These are phyloP conservation scores for Jaltomata sinuosa DNA, from an alignment of 257 asterid genomes.

Conservation along the genomic window DNA sequence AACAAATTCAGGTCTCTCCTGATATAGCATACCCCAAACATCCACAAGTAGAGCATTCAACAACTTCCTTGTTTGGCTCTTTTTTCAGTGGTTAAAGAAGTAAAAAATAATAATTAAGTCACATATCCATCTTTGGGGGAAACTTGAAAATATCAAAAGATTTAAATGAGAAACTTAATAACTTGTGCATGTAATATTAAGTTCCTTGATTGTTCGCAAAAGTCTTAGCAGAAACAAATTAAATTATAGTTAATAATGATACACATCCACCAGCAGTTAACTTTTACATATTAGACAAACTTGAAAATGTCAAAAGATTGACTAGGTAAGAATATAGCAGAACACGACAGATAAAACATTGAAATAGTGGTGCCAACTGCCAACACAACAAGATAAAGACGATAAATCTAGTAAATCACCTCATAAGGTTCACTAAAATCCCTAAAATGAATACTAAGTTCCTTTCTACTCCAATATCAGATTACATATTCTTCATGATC, in stretches of 20 bases:
- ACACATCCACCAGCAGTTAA: not conserved
- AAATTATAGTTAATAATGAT: not conserved
- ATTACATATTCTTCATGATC: too few relatives aligned
- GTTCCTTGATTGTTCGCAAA: not conserved
- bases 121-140: not conserved
- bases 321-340: too few relatives aligned
- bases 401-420: too few relatives aligned
- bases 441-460: too few relatives aligned
- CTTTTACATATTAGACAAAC: not conserved
- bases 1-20: conserved; percentile 78
- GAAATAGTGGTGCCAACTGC: too few relatives aligned
- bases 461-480: too few relatives aligned
- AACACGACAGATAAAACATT: too few relatives aligned
- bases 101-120: too few relatives aligned
- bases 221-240: not conserved
- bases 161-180: not conserved
- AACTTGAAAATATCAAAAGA: not conserved
- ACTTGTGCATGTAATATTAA: not conserved
- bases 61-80: conserved; percentile 48
- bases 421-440: too few relatives aligned
- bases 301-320: not conserved
- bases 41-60: conserved; percentile 75
- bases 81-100: too few relatives aligned
- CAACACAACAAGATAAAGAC: too few relatives aligned
- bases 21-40: conserved; percentile 82